A percentile compares a stretch with the other conserved stretches of the same genome.
phyloP scores from a whole-genome alignment of 768 basidiomycete genomes.

The Sporobolomyces roseus region DNA sequence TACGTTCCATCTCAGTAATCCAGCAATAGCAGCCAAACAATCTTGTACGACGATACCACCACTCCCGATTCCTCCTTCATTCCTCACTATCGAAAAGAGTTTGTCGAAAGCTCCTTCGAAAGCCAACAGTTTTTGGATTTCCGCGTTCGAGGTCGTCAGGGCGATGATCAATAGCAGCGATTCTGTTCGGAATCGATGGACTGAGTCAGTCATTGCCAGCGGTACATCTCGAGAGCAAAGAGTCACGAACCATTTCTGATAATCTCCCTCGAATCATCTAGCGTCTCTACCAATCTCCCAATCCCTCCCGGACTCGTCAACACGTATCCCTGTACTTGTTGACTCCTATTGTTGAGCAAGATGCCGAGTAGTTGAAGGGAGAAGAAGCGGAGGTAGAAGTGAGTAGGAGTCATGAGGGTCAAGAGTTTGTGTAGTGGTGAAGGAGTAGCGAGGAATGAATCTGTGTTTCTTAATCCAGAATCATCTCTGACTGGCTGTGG shows the following conservation, averaged over 20 bases:
- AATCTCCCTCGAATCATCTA: slow-evolving; percentile 84
- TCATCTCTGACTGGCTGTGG: slow-evolving; percentile 40
- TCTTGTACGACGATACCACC: slow-evolving; percentile 81
- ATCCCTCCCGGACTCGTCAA: slow-evolving; percentile 76
- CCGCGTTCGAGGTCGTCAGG: slow-evolving; percentile 73
- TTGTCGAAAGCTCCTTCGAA: slow-evolving; percentile 97
- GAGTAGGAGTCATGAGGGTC: slow-evolving; percentile 65
- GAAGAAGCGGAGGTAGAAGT: slow-evolving; percentile 80
- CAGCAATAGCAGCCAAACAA: slow-evolving; percentile 77
- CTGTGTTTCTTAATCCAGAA: slow-evolving; percentile 71
- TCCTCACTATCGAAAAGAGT: slow-evolving; percentile 77
- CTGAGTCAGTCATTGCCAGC: too few species aligned
- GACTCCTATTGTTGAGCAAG: slow-evolving; percentile 75
- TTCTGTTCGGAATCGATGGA: slow-evolving; percentile 55
- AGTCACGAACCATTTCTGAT: slow-evolving; percentile 69
- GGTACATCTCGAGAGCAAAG: not conserved
- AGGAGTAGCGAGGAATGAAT: slow-evolving; percentile 68
- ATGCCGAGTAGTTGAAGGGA: slow-evolving; percentile 75
- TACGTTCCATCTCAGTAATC: slow-evolving; percentile 82
- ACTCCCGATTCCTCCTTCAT: slow-evolving; percentile 79
- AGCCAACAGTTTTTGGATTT: slow-evolving; percentile 93
- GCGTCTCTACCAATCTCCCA: slow-evolving; percentile 58
- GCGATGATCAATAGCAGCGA: slow-evolving; percentile 75
- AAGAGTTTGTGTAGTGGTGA: slow-evolving; percentile 71
- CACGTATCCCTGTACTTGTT: slow-evolving; percentile 83